Percentiles rank a stretch among this genome's conserved stretches.
phyloP scores from a whole-genome alignment of 139 green algal species.

The Desmodesmus armatus region DNA sequence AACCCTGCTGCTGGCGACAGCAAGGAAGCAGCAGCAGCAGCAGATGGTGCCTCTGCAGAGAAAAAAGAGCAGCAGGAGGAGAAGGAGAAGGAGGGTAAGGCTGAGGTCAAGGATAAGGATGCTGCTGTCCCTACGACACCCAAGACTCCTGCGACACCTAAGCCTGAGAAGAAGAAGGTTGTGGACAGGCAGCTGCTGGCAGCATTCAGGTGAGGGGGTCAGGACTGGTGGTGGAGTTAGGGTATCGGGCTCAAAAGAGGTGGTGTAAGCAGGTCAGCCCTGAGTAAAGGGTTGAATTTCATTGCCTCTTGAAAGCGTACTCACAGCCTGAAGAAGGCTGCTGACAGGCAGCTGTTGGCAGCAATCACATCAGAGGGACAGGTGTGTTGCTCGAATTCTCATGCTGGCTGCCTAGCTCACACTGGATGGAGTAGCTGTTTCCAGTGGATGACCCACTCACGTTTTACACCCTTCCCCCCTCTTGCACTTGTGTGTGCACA shows the following conservation, averaged over 20 bases:
- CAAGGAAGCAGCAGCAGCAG: background rate
- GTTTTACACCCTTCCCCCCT: too few species aligned
- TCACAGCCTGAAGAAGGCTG: background rate
- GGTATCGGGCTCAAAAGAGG: too few species aligned
- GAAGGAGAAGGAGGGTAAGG: constrained; percentile 21
- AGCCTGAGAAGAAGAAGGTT: constrained; percentile 4
- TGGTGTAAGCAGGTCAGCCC: too few species aligned
- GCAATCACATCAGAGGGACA: background rate
- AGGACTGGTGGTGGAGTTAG: background rate
- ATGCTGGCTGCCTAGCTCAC: too few species aligned
- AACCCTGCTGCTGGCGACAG: background rate
- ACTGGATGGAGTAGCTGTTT: too few species aligned
- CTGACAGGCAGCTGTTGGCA: background rate
- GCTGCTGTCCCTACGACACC: too few species aligned
- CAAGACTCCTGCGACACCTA: background rate
- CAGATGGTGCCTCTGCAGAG: constrained; percentile 1
- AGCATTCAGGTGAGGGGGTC: constrained; percentile 16
- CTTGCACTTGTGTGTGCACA: too few species aligned
- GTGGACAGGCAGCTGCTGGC: constrained; percentile 33
- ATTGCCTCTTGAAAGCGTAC: background rate
- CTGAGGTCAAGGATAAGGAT: constrained; percentile 5
- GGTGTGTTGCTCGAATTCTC: too few species aligned
- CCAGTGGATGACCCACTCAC: too few species aligned
- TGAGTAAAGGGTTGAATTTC: background rate
- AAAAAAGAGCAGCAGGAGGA: constrained; percentile 4